A percentile compares a stretch with the other conserved stretches of the same genome.
These are phyloP conservation scores for Paspalum notatum DNA, from an alignment of 176 grass and related monocot genomes.

Conservation along the genomic window DNA sequence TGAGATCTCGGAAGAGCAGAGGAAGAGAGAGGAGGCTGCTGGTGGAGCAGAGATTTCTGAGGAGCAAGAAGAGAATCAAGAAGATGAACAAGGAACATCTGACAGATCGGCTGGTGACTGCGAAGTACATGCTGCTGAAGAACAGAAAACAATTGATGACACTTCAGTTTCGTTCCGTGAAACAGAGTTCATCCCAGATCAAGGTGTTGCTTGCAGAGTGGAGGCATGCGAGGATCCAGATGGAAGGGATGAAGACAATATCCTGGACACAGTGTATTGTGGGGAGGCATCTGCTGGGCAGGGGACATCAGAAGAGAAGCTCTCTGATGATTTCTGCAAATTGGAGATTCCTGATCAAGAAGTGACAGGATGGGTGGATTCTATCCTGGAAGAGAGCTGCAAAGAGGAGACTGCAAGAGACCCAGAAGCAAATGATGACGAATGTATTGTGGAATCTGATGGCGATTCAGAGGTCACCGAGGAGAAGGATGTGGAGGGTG, in stretches of 20 bases:
- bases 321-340: neutral
- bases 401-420: neutral
- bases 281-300: conserved; percentile 20
- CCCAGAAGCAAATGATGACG: neutral
- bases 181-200: neutral
- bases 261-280: neutral
- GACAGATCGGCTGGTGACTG: neutral
- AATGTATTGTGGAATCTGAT: neutral
- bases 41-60: conserved; percentile 15
- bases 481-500: conserved; percentile 6
- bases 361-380: neutral
- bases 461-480: neutral
- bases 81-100: conserved; percentile 23
- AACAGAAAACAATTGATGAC: conserved; percentile 7
- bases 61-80: conserved; percentile 5
- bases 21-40: neutral
- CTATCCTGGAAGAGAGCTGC: conserved; percentile 3
- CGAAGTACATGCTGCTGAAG: neutral
- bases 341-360: neutral
- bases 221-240: conserved; percentile 26
- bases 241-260: conserved; percentile 25
- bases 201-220: neutral
- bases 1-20: conserved; percentile 39
- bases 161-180: neutral
- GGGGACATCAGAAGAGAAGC: conserved; percentile 7